Base-by-base conservation (phyloP, 2,329 filamentous ascomycete genomes). In the Ceratocystis cacaofunesta region DNA sequence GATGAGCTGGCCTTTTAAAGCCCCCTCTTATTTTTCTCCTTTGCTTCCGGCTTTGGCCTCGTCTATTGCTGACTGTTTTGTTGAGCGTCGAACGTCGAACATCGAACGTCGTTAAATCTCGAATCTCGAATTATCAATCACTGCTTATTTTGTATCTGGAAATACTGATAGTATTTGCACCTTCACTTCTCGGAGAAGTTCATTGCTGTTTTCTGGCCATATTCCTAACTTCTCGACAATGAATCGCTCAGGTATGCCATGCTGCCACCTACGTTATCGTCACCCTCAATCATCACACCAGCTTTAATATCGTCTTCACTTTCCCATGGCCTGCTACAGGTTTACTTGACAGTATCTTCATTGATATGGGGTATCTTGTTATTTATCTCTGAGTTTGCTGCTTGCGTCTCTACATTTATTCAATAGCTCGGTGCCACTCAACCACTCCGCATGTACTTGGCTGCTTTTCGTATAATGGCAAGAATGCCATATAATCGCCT, bases 261-360 rank as follows among this genome's bases (percentile, higher is more conserved):
- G 48, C n/a, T 25, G 48, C 48, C n/a, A 12, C 46, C 46, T 19
- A n/a, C 46, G 46, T 22, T 48, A 10, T 48, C 46, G 46, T 55
- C 50, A 19, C 66, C 64, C 66, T 62, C 68, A 64, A 68, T 63
- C 63, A 66, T 64, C 64, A 41, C 36, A 41, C 10, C 36, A 15
- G 12, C 10, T 41, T 41, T 15, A 12, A 41, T 41, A 15, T 41
- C 36, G 36, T 3, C 36, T 41, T 41, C 36, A 41, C 10, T 15
- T 12, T 41, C 10, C 48, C 48, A 52, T n/a, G 48, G 6, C 5
- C 48, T 5, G 3, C 36, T 4, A 12, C 36, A 3, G 36, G 3
- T 4, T 41, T 15, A 41, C 36, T 41, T 41, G 36, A 15, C 36
- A 41, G 36, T 41, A 12, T 41, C 36, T 41, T 41, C 36, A 41